phyloP scores from a whole-genome alignment of 2,329 filamentous ascomycete genomes.

The Aaosphaeria pasadenensis region DNA sequence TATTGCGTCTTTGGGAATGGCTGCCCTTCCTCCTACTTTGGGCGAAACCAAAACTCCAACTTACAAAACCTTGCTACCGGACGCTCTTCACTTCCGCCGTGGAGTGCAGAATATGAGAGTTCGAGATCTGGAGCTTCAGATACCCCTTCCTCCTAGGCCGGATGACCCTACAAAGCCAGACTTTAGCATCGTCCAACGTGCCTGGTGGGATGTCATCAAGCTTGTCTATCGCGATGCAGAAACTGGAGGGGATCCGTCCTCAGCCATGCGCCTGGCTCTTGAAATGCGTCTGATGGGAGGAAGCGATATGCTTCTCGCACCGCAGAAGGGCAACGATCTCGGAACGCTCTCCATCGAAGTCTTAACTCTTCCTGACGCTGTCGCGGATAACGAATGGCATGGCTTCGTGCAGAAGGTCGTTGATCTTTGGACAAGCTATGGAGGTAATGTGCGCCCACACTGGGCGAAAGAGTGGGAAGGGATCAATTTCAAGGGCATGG shows the following conservation, averaged over 20 bases:
- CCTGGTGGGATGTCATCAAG: slow-evolving; percentile 52
- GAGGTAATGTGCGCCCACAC: slow-evolving; percentile 41
- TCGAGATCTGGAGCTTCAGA: slow-evolving; percentile 46
- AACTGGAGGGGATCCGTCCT: slow-evolving; percentile 12
- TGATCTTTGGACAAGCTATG: slow-evolving; percentile 43
- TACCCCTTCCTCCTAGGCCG: slow-evolving; percentile 38
- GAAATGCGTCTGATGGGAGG: slow-evolving; percentile 46
- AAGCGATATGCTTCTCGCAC: slow-evolving; percentile 45
- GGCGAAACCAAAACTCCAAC: slow-evolving; percentile 19
- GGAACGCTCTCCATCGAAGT: slow-evolving; percentile 46
- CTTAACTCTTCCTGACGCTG: slow-evolving; percentile 41
- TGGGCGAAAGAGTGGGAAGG: slow-evolving; percentile 48
- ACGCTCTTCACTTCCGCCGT: slow-evolving; percentile 49
- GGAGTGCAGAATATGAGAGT: slow-evolving; percentile 48
- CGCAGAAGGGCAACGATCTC: slow-evolving; percentile 41
- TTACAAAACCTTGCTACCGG: slow-evolving; percentile 42
- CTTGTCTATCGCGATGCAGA: slow-evolving; percentile 40
- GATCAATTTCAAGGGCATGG: slow-evolving; percentile 25
- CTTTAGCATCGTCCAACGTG: slow-evolving; percentile 42
- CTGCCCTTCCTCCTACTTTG: slow-evolving; percentile 18
- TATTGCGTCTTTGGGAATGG: slow-evolving; percentile 30
- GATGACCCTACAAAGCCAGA: slow-evolving; percentile 38
- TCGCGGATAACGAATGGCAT: slow-evolving; percentile 38
- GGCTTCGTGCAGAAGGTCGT: slow-evolving; percentile 42
- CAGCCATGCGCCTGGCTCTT: slow-evolving; percentile 44